A percentile compares a stretch with the other conserved stretches of the same genome.
Conservation (phyloP, 257 asterid genomes). For the Ilex asprella region DNA sequence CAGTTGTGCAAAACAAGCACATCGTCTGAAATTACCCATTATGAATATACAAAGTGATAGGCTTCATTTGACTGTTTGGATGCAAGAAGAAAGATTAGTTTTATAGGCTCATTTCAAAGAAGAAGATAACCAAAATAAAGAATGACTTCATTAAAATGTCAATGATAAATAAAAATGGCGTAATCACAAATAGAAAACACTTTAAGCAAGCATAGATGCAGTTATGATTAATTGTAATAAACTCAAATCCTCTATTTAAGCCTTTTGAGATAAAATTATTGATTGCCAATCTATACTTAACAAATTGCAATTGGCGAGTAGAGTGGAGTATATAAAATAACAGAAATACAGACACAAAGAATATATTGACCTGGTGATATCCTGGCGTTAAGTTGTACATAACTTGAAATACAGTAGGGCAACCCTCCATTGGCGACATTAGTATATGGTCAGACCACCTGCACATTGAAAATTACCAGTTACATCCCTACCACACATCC, state of each 20-base stretch:
- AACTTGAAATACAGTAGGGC: slow-evolving; percentile 69
- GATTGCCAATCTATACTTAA: neutral
- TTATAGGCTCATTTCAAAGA: no score
- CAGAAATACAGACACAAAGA: neutral
- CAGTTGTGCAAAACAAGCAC: no score
- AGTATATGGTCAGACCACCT: slow-evolving; percentile 59
- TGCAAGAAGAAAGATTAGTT: no score
- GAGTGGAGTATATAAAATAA: neutral
- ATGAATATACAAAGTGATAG: no score
- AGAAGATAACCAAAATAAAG: no score
- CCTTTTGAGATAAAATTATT: no score
- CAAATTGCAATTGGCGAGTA: slow-evolving; percentile 1
- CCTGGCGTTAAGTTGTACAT: slow-evolving; percentile 52
- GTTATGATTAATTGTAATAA: neutral
- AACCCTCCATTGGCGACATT: slow-evolving; percentile 70
- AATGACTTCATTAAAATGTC: no score
- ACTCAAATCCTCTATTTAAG: no score
- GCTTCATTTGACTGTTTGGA: no score
- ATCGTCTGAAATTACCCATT: no score
- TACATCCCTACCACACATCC: slow-evolving; percentile 3
- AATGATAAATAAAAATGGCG: neutral
- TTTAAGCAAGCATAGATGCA: neutral
- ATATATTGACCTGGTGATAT: slow-evolving; percentile 52
- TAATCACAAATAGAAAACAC: neutral
- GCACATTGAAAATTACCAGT: slow-evolving; percentile 16